These are phyloP conservation scores for Lolium rigidum DNA, from an alignment of 176 grass and related monocot genomes.

Conservation along the genomic window DNA sequence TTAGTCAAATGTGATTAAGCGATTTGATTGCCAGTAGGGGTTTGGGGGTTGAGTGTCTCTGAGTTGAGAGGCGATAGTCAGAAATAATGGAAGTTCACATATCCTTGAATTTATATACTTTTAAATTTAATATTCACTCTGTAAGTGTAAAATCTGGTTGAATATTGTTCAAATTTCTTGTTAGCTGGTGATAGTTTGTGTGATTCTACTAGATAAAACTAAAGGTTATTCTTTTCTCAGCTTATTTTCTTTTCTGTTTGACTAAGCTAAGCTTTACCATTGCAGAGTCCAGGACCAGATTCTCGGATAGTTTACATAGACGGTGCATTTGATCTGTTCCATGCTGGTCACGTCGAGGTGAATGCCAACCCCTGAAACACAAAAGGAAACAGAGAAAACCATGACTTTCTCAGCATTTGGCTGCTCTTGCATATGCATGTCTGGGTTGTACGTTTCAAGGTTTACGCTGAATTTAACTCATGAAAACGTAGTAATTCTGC, in stretches of 20 bases:
- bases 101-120: slow-evolving; percentile 7
- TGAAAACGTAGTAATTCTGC: slow-evolving; percentile 5
- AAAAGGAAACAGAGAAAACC: slow-evolving; percentile 2
- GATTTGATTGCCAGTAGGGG: not conserved
- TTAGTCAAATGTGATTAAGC: not conserved
- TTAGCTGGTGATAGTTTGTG: not conserved
- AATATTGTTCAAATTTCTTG: slow-evolving; percentile 11
- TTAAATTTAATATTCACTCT: not conserved
- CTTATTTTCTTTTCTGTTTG: slow-evolving; percentile 40
- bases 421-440: not conserved
- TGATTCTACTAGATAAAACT: slow-evolving; percentile 36
- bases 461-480: not conserved
- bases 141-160: not conserved
- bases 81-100: not conserved
- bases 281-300: slow-evolving; percentile 85
- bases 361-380: slow-evolving; percentile 10
- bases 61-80: not conserved
- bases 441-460: too few species aligned
- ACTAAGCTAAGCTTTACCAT: slow-evolving; percentile 31
- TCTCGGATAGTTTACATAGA: slow-evolving; percentile 95
- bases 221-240: slow-evolving; percentile 1
- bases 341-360: slow-evolving; percentile 99
- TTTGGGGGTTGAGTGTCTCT: not conserved
- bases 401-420: not conserved
- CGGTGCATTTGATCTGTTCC: slow-evolving; percentile 94